These are phyloP conservation scores for Conticribra weissflogii DNA, from an alignment of 108 stramenopile species.

Conservation along the genomic window DNA sequence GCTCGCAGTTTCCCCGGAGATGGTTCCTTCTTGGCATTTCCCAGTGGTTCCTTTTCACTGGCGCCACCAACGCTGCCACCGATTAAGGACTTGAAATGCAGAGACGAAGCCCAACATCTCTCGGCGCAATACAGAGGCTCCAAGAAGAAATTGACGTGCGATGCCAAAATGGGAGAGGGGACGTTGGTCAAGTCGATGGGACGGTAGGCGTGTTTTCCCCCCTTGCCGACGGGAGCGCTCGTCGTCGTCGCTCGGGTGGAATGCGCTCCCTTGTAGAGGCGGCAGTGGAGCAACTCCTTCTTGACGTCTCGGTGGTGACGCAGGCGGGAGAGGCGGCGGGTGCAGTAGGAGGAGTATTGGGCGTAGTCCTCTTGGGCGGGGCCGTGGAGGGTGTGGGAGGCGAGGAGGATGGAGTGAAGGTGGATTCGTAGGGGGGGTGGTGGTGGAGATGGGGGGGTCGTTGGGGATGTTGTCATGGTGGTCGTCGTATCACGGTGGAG, in stretches of 20 bases:
- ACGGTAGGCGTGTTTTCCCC: conserved; percentile 36
- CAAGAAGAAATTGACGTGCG: conserved; percentile 41
- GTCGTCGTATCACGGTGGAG: too few species aligned
- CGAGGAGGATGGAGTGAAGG: conserved; percentile 34
- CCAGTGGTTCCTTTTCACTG: background rate
- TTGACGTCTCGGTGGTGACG: conserved; percentile 51
- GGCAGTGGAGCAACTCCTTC: conserved; percentile 47
- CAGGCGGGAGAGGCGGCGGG: conserved; percentile 59
- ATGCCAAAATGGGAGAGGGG: conserved; percentile 15
- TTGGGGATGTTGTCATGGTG: background rate
- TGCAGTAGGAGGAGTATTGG: conserved; percentile 69
- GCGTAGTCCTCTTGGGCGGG: conserved; percentile 53
- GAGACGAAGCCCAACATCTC: conserved; percentile 70
- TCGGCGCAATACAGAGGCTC: conserved; percentile 62
- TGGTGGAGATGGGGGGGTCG: background rate
- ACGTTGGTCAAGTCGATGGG: conserved; percentile 31
- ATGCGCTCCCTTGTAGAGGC: conserved; percentile 39
- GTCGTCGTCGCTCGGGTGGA: background rate
- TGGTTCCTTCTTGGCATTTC: conserved; percentile 2
- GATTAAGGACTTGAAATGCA: conserved; percentile 54
- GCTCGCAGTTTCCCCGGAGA: conserved; percentile 45
- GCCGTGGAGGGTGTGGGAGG: conserved; percentile 10
- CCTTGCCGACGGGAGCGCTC: background rate
- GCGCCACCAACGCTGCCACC: conserved; percentile 2
- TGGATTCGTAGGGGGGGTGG: conserved; percentile 29